These are phyloP conservation scores for Herpotrichia juniperi DNA, from an alignment of 2,329 filamentous ascomycete species.

Conservation along the genomic window DNA sequence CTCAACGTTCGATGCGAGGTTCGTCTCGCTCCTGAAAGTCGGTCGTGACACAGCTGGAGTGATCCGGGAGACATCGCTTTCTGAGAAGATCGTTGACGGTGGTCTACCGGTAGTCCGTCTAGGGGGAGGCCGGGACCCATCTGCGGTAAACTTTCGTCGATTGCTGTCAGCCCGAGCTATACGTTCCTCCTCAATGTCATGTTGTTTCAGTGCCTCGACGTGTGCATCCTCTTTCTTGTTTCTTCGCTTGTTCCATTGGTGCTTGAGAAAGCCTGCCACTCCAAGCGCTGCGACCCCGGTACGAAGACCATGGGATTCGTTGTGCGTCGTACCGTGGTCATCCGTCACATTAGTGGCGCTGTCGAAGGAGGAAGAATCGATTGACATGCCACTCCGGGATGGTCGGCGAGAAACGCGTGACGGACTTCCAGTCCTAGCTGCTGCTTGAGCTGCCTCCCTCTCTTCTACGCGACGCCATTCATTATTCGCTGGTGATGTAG, in stretches of 20 bases:
- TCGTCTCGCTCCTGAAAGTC: slow-evolving; percentile 21
- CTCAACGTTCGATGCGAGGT: slow-evolving; percentile 21
- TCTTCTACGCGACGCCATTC: slow-evolving; percentile 46
- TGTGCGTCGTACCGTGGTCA: slow-evolving; percentile 26
- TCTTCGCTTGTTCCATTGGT: slow-evolving; percentile 57
- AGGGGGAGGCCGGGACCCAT: slow-evolving; percentile 57
- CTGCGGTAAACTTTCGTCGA: slow-evolving; percentile 70
- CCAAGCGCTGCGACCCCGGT: slow-evolving; percentile 57
- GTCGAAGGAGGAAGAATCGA: slow-evolving; percentile 49
- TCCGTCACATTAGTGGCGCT: slow-evolving; percentile 46
- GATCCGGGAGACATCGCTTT: slow-evolving; percentile 49
- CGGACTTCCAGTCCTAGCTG: slow-evolving; percentile 56
- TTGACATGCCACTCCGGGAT: slow-evolving; percentile 43
- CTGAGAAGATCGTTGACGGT: slow-evolving; percentile 51
- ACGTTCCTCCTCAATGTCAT: slow-evolving; percentile 60
- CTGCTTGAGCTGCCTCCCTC: slow-evolving; percentile 43
- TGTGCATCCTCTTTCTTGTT: slow-evolving; percentile 66
- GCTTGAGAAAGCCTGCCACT: slow-evolving; percentile 47
- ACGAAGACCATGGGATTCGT: slow-evolving; percentile 45
- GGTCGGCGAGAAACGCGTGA: slow-evolving; percentile 35
- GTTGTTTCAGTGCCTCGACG: slow-evolving; percentile 60
- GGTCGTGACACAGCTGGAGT: slow-evolving; percentile 52
- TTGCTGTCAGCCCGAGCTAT: slow-evolving; percentile 59
- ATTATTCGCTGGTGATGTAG: slow-evolving; percentile 50
- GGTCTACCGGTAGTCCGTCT: slow-evolving; percentile 35